phyloP scores from a whole-genome alignment of 768 basidiomycete genomes.

The Russula dissimulans region DNA sequence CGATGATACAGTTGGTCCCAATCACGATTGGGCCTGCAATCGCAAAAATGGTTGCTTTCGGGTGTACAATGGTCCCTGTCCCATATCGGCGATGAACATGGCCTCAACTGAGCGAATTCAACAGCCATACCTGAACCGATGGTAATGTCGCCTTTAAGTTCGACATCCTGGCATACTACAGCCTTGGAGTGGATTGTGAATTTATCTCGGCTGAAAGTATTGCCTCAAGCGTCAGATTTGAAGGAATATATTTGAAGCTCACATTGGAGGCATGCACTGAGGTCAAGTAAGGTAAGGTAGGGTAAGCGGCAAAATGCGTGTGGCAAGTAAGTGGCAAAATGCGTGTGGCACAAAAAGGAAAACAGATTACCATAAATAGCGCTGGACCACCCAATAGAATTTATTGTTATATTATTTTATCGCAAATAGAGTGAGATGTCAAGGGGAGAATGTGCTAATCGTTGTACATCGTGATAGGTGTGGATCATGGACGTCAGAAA shows the following conservation, averaged over 20 bases:
- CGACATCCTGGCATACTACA: constrained; percentile 87
- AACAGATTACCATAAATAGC: not conserved
- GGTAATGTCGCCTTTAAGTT: constrained; percentile 89
- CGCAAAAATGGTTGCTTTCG: constrained; percentile 89
- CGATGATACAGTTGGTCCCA: constrained; percentile 81
- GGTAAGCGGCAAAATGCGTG: too few relatives aligned
- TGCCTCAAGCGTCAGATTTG: not conserved
- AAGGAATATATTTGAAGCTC: not conserved
- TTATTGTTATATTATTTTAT: not conserved
- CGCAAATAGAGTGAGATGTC: not conserved
- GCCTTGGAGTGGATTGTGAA: constrained; percentile 87
- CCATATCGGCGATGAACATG: not conserved
- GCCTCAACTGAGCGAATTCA: not conserved
- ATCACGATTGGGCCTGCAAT: constrained; percentile 86
- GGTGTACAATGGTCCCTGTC: constrained; percentile 80
- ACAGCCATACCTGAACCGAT: constrained; percentile 63
- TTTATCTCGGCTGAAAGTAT: constrained; percentile 62
- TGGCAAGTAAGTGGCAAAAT: not conserved
- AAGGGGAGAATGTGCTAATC: not conserved
- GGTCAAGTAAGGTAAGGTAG: not conserved
- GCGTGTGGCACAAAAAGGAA: constrained; percentile 6
- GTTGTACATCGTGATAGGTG: constrained; percentile 1
- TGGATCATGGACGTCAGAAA: not conserved
- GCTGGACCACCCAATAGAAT: not conserved
- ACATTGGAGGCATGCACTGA: constrained; percentile 19